These are phyloP conservation scores for Cryptococcus sp. DNA, from an alignment of 1,284 basidiomycete species.

Conservation along the genomic window DNA sequence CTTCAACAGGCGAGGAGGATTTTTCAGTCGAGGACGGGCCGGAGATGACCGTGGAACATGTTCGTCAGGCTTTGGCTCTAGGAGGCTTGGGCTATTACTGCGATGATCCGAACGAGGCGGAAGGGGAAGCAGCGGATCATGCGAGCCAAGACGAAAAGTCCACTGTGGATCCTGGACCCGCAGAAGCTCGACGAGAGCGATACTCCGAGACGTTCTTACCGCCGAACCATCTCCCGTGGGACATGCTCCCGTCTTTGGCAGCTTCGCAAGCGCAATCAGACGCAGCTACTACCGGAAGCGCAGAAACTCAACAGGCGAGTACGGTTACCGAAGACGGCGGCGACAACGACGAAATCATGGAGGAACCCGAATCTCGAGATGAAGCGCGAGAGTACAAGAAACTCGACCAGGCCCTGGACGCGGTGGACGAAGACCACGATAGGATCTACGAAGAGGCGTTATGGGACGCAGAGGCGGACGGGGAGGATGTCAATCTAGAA, in stretches of 20 bases:
- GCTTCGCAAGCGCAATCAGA: not conserved
- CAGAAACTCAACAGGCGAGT: not conserved
- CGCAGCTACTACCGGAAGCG: not conserved
- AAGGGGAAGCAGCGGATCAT: not conserved
- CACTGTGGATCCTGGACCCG: too few relatives aligned
- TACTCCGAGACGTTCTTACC: not conserved
- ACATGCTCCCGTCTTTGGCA: not conserved
- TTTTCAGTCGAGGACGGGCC: not conserved
- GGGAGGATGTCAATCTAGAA: not conserved
- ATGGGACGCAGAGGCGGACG: constrained; percentile 5
- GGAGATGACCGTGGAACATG: constrained; percentile 10
- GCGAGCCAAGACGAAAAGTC: not conserved
- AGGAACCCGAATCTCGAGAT: not conserved
- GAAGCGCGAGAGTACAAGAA: constrained; percentile 11
- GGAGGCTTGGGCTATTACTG: not conserved
- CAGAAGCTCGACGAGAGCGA: not conserved
- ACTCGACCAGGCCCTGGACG: constrained; percentile 14
- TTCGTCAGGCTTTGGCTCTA: constrained; percentile 10
- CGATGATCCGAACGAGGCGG: constrained; percentile 4
- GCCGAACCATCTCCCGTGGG: not conserved
- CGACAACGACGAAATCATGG: not conserved
- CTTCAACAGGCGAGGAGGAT: constrained; percentile 2
- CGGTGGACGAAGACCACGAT: constrained; percentile 18
- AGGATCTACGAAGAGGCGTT: constrained; percentile 11
- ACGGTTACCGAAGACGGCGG: not conserved